Percentiles rank a stretch among this genome's conserved stretches.
These are phyloP conservation scores for Wickerhamomyces silvicola DNA, from an alignment of 805 yeast genomes.

Conservation along the genomic window DNA sequence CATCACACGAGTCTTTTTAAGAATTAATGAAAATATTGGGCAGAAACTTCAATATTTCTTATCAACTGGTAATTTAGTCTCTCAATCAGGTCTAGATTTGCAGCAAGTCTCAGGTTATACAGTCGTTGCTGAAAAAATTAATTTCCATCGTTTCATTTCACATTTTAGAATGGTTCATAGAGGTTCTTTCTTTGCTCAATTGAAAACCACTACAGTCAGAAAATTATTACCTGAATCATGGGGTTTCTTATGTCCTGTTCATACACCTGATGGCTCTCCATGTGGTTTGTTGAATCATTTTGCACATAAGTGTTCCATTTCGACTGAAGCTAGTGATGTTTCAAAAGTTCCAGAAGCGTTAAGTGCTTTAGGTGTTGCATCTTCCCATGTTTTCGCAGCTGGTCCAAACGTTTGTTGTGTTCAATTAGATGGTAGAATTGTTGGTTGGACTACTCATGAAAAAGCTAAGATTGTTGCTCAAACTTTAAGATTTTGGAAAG, in stretches of 20 bases:
- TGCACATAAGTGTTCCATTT: constrained; percentile 87
- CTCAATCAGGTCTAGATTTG: constrained; percentile 94
- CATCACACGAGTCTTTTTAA: constrained; percentile 67
- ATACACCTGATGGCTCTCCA: constrained; percentile 99
- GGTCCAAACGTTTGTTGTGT: constrained; percentile 88
- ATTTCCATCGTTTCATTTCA: constrained; percentile 93
- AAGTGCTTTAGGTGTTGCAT: constrained; percentile 70
- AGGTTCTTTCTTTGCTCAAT: constrained; percentile 97
- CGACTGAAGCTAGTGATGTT: constrained; percentile 72
- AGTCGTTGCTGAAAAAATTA: constrained; percentile 97
- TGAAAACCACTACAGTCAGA: constrained; percentile 95
- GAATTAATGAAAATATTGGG: constrained; percentile 91
- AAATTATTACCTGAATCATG: constrained; percentile 95
- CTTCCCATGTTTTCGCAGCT: constrained; percentile 74
- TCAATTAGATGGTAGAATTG: constrained; percentile 84
- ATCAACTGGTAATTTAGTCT: constrained; percentile 94
- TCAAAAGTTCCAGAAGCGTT: constrained; percentile 62
- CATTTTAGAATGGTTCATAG: constrained; percentile 99
- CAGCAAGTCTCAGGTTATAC: constrained; percentile 98
- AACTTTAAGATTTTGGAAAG: constrained; percentile 88
- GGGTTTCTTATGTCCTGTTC: constrained; percentile 99
- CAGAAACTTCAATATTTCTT: constrained; percentile 89
- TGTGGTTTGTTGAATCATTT: constrained; percentile 97
- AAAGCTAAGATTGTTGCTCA: constrained; percentile 85
- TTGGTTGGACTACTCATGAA: constrained; percentile 92